A percentile compares a stretch with the other conserved stretches of the same genome.
phyloP scores from a whole-genome alignment of 768 basidiomycete genomes.

The Lentinula sp. region DNA sequence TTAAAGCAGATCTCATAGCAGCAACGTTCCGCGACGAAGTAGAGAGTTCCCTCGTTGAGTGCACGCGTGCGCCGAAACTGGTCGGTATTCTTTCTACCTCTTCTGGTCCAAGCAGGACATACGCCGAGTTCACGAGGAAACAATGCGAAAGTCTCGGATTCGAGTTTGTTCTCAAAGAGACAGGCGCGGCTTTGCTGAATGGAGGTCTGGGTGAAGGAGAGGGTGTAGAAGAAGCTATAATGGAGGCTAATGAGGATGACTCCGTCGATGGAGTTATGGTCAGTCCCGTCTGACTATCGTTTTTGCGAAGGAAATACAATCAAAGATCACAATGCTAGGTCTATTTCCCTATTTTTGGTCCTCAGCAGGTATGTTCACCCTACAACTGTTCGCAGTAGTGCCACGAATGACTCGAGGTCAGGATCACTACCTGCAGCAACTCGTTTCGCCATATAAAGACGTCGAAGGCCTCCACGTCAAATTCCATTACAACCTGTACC shows the following conservation, averaged over 20 bases:
- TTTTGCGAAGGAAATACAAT: background rate
- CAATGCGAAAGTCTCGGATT: slow-evolving; percentile 89
- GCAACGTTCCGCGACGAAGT: slow-evolving; percentile 68
- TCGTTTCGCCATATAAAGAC: slow-evolving; percentile 94
- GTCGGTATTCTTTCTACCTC: slow-evolving; percentile 90
- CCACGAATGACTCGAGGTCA: slow-evolving; percentile 21
- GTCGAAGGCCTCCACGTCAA: slow-evolving; percentile 97
- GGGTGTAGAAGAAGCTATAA: slow-evolving; percentile 93
- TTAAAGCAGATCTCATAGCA: slow-evolving; percentile 76
- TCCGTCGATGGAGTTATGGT: slow-evolving; percentile 95
- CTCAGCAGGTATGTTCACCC: slow-evolving; percentile 59
- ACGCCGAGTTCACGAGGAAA: slow-evolving; percentile 87
- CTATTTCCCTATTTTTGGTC: slow-evolving; percentile 95
- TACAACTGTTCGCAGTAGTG: too few species aligned
- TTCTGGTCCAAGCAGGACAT: slow-evolving; percentile 71
- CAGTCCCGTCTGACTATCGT: slow-evolving; percentile 15
- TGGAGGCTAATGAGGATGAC: slow-evolving; percentile 88
- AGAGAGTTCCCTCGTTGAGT: slow-evolving; percentile 31
- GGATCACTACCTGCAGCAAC: slow-evolving; percentile 98
- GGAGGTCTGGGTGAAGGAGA: slow-evolving; percentile 63
- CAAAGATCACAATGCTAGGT: slow-evolving; percentile 42
- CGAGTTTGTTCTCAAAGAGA: slow-evolving; percentile 72
- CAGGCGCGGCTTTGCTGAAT: slow-evolving; percentile 47
- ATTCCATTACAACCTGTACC: slow-evolving; percentile 91
- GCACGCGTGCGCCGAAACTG: slow-evolving; percentile 51